phyloP scores from a whole-genome alignment of 805 yeast genomes.

The Teunomyces tritomae region DNA sequence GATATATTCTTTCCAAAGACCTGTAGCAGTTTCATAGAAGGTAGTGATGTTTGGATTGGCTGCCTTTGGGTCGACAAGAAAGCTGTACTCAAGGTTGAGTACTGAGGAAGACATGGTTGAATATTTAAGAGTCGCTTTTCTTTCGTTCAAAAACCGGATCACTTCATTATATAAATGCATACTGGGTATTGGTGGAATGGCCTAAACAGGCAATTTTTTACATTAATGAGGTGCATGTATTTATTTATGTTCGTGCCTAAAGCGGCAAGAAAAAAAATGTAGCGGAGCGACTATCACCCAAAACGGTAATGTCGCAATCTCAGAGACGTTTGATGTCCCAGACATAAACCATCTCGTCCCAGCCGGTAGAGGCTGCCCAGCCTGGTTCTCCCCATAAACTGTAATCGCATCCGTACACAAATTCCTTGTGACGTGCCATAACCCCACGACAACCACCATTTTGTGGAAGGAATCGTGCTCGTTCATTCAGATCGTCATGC shows the following conservation, averaged over 20 bases:
- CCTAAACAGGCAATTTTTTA: background rate
- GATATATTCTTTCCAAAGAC: slow-evolving; percentile 30
- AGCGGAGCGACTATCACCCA: background rate
- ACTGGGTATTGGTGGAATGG: slow-evolving; percentile 10
- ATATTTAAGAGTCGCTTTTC: background rate
- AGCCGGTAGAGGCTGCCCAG: slow-evolving; percentile 90
- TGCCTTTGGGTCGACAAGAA: slow-evolving; percentile 17
- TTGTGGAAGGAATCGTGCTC: slow-evolving; percentile 43
- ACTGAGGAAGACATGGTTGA: slow-evolving; percentile 9
- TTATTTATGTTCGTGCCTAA: slow-evolving; percentile 1
- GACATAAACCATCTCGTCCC: slow-evolving; percentile 93
- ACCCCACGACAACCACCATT: slow-evolving; percentile 52
- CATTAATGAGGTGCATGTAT: slow-evolving; percentile 2
- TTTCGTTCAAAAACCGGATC: background rate
- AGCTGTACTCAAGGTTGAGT: slow-evolving; percentile 28
- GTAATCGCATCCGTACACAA: slow-evolving; percentile 93
- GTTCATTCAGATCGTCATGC: slow-evolving; percentile 67
- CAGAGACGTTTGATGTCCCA: slow-evolving; percentile 67
- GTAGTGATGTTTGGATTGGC: slow-evolving; percentile 12
- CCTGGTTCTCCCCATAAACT: slow-evolving; percentile 96
- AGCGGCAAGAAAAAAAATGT: background rate
- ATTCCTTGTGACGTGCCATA: slow-evolving; percentile 76
- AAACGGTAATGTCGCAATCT: background rate
- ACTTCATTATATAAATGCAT: background rate
- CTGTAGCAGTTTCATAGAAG: slow-evolving; percentile 27